phyloP scores from a whole-genome alignment of 2,329 filamentous ascomycete species.

The Immersiporthe knoxdaviesiana region DNA sequence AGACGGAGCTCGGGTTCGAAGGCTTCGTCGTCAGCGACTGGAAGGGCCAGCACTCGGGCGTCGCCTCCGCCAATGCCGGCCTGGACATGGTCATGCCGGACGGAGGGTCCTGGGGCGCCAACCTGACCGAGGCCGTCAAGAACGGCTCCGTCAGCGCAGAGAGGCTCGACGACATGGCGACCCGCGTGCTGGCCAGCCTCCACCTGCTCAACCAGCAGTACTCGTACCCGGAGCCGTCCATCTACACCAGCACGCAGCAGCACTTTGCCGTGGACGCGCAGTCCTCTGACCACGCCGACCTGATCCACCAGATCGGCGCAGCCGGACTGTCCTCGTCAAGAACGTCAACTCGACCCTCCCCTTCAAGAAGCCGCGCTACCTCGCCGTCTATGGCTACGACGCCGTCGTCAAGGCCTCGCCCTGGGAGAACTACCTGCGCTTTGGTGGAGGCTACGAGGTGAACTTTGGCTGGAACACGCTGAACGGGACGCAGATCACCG shows the following conservation, averaged over 20 bases:
- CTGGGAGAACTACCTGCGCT: conserved; percentile 26
- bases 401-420: conserved; percentile 51
- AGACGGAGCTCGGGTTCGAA: conserved; percentile 61
- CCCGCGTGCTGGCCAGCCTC: conserved; percentile 33
- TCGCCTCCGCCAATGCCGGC: conserved; percentile 64
- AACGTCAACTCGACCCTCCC: conserved; percentile 62
- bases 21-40: conserved; percentile 73
- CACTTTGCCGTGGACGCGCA: conserved; percentile 27
- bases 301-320: conserved; percentile 27
- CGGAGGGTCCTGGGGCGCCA: conserved; percentile 43
- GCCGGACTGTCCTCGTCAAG: conserved; percentile 58
- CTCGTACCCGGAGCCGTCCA: conserved; percentile 19
- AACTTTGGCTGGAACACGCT: conserved; percentile 40
- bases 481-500: conserved; percentile 48
- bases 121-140: conserved; percentile 61
- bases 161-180: conserved; percentile 61
- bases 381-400: conserved; percentile 61
- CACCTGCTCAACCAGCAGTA: conserved; percentile 25
- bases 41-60: conserved; percentile 66
- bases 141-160: conserved; percentile 61
- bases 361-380: conserved; percentile 56
- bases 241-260: conserved; percentile 25
- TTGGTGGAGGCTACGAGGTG: conserved; percentile 60
- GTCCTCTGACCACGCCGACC: conserved; percentile 13
- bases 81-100: conserved; percentile 73